Conservation (phyloP, 495 filamentous ascomycete species). For the Eremomyces bilateralis region DNA sequence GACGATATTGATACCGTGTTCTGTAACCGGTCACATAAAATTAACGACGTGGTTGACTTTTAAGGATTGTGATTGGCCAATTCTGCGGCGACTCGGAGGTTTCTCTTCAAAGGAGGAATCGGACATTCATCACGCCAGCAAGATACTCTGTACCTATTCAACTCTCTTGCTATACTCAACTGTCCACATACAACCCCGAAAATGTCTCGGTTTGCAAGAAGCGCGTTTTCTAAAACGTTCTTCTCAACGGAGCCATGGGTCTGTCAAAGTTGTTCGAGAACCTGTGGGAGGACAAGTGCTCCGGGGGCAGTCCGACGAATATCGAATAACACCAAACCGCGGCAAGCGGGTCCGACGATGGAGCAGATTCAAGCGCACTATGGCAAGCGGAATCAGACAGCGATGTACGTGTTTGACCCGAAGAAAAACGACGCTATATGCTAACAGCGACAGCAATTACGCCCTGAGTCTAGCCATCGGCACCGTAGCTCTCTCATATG, state of each 20-base stretch:
- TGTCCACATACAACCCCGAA: too few species aligned
- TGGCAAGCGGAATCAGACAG: slow-evolving; percentile 33
- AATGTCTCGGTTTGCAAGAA: too few species aligned
- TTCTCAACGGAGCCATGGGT: background rate
- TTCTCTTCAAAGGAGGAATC: too few species aligned
- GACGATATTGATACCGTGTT: background rate
- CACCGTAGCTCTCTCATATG: slow-evolving; percentile 81
- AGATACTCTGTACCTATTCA: background rate
- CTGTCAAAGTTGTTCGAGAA: background rate
- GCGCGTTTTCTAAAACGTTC: too few species aligned
- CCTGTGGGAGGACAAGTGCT: background rate
- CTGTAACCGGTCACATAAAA: slow-evolving; percentile 1
- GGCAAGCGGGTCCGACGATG: slow-evolving; percentile 25
- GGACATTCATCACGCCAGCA: background rate
- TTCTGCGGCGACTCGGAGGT: background rate
- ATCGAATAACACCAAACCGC: slow-evolving; percentile 1
- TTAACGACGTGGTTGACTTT: background rate
- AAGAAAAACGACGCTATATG: background rate
- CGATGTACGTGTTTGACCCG: slow-evolving; percentile 23
- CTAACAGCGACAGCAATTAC: slow-evolving; percentile 43
- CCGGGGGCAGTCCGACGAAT: background rate
- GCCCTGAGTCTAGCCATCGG: slow-evolving; percentile 68
- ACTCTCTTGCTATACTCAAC: too few species aligned
- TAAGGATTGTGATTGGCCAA: background rate
- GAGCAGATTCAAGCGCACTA: slow-evolving; percentile 32